Evolutionary conservation across 1,284 basidiomycete species (phyloP).

Genomic region (Pseudozyma sp.): DNA sequence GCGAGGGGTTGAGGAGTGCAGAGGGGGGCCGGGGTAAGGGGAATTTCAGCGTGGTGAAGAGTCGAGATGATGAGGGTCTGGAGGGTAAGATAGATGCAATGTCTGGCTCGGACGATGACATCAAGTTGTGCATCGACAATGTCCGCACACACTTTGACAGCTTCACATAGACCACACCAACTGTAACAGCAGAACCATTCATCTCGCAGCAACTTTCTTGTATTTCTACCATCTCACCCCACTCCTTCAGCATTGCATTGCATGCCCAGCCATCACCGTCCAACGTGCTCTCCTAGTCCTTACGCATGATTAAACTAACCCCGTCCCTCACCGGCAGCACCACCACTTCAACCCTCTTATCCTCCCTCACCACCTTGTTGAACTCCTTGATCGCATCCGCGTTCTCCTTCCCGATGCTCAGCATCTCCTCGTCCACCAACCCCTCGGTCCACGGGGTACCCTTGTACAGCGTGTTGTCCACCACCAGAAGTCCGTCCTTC

Average conservation of each 20-base stretch:
- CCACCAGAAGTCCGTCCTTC: slow-evolving; percentile 59
- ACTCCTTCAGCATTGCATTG: too few species aligned
- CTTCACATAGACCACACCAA: too few species aligned
- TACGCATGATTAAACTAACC: slow-evolving; percentile 63
- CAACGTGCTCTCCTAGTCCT: slow-evolving; percentile 11
- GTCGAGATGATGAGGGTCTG: background rate
- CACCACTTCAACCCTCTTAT: slow-evolving; percentile 56
- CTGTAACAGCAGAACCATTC: too few species aligned
- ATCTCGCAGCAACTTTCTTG: too few species aligned
- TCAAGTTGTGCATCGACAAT: too few species aligned
- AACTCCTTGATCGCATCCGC: slow-evolving; percentile 61
- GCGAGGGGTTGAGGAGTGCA: slow-evolving; percentile 16
- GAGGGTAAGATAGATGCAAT: too few species aligned
- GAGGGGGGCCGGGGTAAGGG: background rate
- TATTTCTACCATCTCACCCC: too few species aligned
- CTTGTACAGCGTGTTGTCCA: slow-evolving; percentile 69
- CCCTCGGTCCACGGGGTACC: slow-evolving; percentile 47
- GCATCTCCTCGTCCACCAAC: slow-evolving; percentile 19
- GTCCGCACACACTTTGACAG: too few species aligned
- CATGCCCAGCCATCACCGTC: too few species aligned
- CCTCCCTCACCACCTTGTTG: slow-evolving; percentile 60
- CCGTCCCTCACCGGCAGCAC: slow-evolving; percentile 67
- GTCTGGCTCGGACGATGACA: too few species aligned
- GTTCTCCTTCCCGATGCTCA: slow-evolving; percentile 41
- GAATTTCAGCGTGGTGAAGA: slow-evolving; percentile 12